A percentile compares a stretch with the other conserved stretches of the same genome.
Evolutionary conservation across 805 yeast species (phyloP).

Genomic region (Cyberlindnera mycetangii): DNA sequence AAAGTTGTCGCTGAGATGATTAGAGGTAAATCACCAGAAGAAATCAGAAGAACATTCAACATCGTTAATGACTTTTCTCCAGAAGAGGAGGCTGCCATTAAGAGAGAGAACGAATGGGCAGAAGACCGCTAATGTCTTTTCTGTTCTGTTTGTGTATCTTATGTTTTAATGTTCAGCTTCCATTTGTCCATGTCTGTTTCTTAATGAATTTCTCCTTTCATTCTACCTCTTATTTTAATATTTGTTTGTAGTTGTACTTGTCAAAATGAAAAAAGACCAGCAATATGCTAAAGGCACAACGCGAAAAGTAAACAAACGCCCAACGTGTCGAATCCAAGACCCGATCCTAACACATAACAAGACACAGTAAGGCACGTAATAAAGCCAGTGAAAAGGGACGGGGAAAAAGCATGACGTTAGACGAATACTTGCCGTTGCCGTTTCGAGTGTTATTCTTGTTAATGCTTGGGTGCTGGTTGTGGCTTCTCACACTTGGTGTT

Average conservation of each 20-base stretch:
- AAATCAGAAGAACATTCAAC: slow-evolving; percentile 74
- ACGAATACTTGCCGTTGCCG: slow-evolving; percentile 15
- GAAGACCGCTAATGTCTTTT: slow-evolving; percentile 57
- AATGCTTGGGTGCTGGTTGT: slow-evolving; percentile 13
- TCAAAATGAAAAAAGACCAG: too few species aligned
- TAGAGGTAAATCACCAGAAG: slow-evolving; percentile 76
- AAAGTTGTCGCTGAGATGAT: slow-evolving; percentile 84
- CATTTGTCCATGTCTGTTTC: not conserved
- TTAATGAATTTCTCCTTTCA: not conserved
- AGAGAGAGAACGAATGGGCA: slow-evolving; percentile 89
- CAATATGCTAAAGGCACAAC: not conserved
- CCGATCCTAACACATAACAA: too few species aligned
- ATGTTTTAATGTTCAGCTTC: not conserved
- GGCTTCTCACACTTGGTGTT: slow-evolving; percentile 9
- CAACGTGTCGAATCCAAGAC: too few species aligned
- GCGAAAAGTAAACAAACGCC: slow-evolving; percentile 1
- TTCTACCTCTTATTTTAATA: too few species aligned
- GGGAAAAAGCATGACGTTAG: slow-evolving; percentile 6
- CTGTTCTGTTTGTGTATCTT: not conserved
- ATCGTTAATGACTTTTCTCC: slow-evolving; percentile 82
- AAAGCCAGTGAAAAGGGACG: not conserved
- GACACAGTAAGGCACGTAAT: too few species aligned
- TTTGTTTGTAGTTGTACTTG: not conserved
- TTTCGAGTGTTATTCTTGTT: slow-evolving; percentile 12
- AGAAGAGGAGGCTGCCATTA: slow-evolving; percentile 84